Base-by-base conservation (phyloP, 306 rosid species). In the Geum urbanum region DNA sequence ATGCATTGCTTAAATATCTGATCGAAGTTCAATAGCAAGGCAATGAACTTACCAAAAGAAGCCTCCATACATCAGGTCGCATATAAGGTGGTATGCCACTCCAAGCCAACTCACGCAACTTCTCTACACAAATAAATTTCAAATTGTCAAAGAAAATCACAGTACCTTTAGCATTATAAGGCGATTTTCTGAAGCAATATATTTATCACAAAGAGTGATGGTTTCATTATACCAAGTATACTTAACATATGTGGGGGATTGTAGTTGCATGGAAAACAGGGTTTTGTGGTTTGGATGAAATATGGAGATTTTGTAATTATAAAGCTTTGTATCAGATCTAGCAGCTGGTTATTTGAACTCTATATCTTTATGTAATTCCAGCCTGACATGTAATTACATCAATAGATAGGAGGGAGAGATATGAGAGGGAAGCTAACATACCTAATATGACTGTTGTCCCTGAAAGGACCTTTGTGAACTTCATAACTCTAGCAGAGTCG, bases 21-120 rank as follows among this genome's bases (percentile, higher is more conserved):
- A 67, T 40, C 19, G 4, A 27, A 40, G 19, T 51, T 19, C 6
- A 12, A 67, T 67, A n/a, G 37, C 72, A 51, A 62, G 58, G 13
- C 49, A 78, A 64, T 24, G 5, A 76, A 74, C 91, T 82, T 88
- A 92, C 98, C 92, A 92, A 84, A 76, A 92, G 96, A 80, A 92
- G 92, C 83, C 96, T 88, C 98, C 96, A 92, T 46, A 86, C 83
- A 60, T 82, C 83, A n/a, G 98, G 96, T 46, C 98, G 96, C 98
- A 92, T 86, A 67, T 92, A 84, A 67, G 91, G 95, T 20, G 92
- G 96, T 73, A 92, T 63, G 46, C 98, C 96, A 82, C 95, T 90
- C 98, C 96, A 92, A 77, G 96, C 95, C 73, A 92, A 83, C 79
- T 92, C 98, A 19, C 86, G 98, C 89, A 92, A 84, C 81, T 86